Evolutionary conservation across 176 grass and related monocot species (phyloP).

Genomic region (Bromus sterilis): DNA sequence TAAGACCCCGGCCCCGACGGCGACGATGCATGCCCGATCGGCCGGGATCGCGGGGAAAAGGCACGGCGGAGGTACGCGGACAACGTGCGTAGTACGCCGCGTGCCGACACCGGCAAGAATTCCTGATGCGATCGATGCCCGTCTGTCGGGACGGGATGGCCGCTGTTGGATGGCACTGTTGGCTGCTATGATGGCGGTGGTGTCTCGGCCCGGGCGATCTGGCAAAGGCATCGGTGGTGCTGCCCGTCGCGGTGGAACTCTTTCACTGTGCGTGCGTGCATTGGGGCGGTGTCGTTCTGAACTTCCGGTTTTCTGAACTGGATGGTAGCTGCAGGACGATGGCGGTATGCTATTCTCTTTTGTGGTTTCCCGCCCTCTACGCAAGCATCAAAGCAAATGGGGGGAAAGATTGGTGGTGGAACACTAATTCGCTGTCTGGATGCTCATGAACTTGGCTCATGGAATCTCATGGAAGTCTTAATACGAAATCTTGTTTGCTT

Average conservation of each 20-base stretch:
- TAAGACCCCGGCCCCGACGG: no score
- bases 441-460: no score
- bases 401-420: no score
- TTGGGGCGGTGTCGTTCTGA: neutral
- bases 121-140: neutral
- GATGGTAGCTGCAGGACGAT: neutral
- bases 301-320: neutral
- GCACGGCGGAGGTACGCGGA: neutral
- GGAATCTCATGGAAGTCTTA: no score
- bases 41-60: conserved; percentile 7
- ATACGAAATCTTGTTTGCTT: no score
- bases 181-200: neutral
- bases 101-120: neutral
- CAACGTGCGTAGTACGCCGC: no score
- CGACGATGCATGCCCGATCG: neutral
- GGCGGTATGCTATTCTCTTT: no score
- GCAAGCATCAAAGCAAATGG: no score
- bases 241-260: neutral
- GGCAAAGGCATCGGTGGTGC: neutral
- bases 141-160: neutral
- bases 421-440: no score
- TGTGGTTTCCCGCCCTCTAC: no score
- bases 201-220: neutral
- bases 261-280: neutral
- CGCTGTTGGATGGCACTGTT: conserved; percentile 18